Conservation (phyloP, 139 green algal genomes). For the Diplosphaera chodatii region DNA sequence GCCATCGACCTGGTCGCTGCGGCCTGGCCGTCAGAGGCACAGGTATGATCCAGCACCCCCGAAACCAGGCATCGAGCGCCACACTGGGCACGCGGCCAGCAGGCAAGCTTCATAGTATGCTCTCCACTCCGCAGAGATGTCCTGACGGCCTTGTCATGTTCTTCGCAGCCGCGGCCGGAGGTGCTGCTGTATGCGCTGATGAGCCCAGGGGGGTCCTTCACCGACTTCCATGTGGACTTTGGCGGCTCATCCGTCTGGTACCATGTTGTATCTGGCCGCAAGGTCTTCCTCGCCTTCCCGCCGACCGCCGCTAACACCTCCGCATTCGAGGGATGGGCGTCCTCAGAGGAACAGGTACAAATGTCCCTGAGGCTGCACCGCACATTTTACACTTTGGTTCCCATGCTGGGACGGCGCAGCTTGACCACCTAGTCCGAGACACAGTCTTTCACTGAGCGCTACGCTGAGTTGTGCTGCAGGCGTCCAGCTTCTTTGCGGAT, state of each 20-base stretch:
- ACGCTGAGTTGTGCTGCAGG: background rate
- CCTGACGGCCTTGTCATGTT: no score
- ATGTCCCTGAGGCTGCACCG: background rate
- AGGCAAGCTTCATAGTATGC: no score
- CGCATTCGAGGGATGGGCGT: conserved; percentile 39
- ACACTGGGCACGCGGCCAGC: no score
- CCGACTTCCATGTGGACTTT: conserved; percentile 60
- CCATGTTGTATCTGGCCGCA: conserved; percentile 43
- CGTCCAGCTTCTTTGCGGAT: conserved; percentile 21
- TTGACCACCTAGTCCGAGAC: no score
- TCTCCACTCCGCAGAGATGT: no score
- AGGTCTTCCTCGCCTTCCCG: conserved; percentile 45
- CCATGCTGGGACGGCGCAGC: no score
- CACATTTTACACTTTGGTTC: no score
- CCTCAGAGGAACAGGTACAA: conserved; percentile 25
- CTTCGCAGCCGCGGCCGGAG: conserved; percentile 15
- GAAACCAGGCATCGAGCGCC: no score
- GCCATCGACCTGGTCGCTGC: conserved; percentile 28
- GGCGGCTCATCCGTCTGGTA: conserved; percentile 53
- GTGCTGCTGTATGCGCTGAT: conserved; percentile 49
- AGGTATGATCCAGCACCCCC: no score
- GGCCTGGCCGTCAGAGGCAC: conserved; percentile 24
- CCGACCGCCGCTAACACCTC: conserved; percentile 29
- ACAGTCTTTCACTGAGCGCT: no score
- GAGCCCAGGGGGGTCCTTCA: conserved; percentile 34